Base-by-base conservation (phyloP, 495 filamentous ascomycete species). In the Aspergillus campestris region DNA sequence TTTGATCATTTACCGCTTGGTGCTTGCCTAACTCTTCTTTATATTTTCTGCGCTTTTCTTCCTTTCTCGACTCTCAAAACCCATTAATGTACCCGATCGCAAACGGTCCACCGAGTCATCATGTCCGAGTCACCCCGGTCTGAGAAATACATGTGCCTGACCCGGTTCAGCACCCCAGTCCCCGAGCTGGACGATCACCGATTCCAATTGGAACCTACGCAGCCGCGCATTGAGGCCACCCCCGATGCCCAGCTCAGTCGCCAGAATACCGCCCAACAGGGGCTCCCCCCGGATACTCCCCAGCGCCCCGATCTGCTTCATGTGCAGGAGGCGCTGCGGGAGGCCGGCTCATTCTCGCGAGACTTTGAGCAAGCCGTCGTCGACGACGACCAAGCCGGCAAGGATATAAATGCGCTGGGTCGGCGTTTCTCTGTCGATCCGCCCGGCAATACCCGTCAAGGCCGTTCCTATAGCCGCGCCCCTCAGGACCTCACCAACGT, bases 151-250 rank as follows among this genome's bases (percentile, higher is more conserved):
- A 56, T 64, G 56, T 71, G 60, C 48, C 67, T 75, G 42, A 80
- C 78, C 43, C 64, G 79, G 52, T 80, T 76, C 69, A 86, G 83
- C 60, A 87, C 86, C 36, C 87, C 91, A 3, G 86, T 89, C 15
- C 83, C 86, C 40, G 88, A 95, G 56, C 73, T 97, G 8, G 92
- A 98, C 61, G 92, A 97, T 58, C 89, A 97, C 67, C 87, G 89
- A 37, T 75, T 84, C 58, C 89, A 95, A 56, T 62, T 83, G 31
- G 65, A 81, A 24, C 79, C 40, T n/a, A 5, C 86, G 30, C 65
- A 83, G 12, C 81, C 84, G 27, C 75, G 79, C 40, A 78, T 62
- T 58, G 83, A 74, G 66, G 76, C 66, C 45, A 60, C 59, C n/a
- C 60, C 50, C 13, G 63, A 65, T 51, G 40, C 52, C 18, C 49